Conservation (phyloP, 495 filamentous ascomycete genomes). For the Annulohypoxylon bovei region DNA sequence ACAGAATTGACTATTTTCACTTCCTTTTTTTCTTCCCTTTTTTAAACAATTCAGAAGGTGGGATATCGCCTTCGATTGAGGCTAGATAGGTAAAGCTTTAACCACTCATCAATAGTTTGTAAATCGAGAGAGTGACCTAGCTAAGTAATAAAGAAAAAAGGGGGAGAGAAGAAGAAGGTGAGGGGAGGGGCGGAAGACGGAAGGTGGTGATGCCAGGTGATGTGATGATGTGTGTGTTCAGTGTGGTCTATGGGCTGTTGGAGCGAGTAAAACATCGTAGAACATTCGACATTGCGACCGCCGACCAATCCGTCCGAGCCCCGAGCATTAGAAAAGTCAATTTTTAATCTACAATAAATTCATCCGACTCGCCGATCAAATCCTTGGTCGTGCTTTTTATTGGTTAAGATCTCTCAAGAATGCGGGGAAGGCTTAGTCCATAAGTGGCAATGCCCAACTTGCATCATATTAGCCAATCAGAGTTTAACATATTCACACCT, state of each 20-base stretch:
- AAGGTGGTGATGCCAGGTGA: conserved; percentile 22
- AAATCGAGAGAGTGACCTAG: neutral
- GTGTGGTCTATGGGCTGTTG: neutral
- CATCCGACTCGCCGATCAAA: conserved; percentile 35
- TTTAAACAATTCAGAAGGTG: neutral
- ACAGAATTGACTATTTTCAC: neutral
- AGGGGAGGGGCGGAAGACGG: neutral
- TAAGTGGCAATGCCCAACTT: conserved; percentile 28
- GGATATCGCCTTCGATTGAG: conserved; percentile 17
- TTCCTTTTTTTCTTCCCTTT: neutral
- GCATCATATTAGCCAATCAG: conserved; percentile 16
- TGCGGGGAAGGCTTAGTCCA: conserved; percentile 37
- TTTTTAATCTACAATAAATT: conserved; percentile 29
- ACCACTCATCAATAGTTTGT: conserved; percentile 12
- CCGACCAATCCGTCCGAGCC: conserved; percentile 33
- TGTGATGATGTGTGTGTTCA: conserved; percentile 8
- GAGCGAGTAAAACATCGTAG: conserved; percentile 2
- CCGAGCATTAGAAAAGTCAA: conserved; percentile 14
- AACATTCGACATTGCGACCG: conserved; percentile 42
- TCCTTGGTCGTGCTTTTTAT: neutral
- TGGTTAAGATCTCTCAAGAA: conserved; percentile 17
- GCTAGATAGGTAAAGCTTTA: conserved; percentile 16
- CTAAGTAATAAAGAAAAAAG: conserved; percentile 7
- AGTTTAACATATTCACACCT: neutral
- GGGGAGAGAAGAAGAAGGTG: neutral